These are phyloP conservation scores for Epichloe coenophiala DNA, from an alignment of 2,329 filamentous ascomycete genomes.

Conservation along the genomic window DNA sequence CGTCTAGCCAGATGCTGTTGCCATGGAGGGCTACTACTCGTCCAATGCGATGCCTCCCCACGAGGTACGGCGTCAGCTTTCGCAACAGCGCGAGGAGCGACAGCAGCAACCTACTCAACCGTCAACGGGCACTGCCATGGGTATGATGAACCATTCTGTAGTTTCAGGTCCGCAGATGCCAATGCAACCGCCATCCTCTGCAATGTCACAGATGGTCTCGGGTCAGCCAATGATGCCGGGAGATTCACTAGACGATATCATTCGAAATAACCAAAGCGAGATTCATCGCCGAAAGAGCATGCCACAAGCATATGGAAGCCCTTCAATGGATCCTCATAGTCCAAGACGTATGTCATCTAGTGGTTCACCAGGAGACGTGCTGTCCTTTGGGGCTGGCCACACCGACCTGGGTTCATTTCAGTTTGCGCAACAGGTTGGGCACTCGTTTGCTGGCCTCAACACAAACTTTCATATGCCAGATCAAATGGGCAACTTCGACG, in stretches of 20 bases:
- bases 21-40: constrained; percentile 43
- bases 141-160: constrained; percentile 5
- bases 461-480: constrained; percentile 16
- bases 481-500: constrained; percentile 19
- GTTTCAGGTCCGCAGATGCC: constrained; percentile 3
- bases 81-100: constrained; percentile 22
- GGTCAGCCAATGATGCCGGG: constrained; percentile 28
- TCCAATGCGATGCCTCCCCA: constrained; percentile 31
- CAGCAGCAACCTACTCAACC: constrained; percentile 14
- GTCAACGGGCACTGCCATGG: constrained; percentile 5
- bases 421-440: constrained; percentile 17
- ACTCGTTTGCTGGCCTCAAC: constrained; percentile 16
- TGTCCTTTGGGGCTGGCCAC: constrained; percentile 18
- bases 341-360: constrained; percentile 20
- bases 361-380: constrained; percentile 16
- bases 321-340: constrained; percentile 11
- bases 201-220: constrained; percentile 14
- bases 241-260: constrained; percentile 60
- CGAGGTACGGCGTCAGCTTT: constrained; percentile 32
- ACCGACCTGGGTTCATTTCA: constrained; percentile 18
- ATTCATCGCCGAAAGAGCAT: constrained; percentile 49
- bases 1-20: constrained; percentile 29
- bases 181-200: constrained; percentile 11
- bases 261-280: constrained; percentile 49
- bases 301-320: constrained; percentile 28